A percentile compares a stretch with the other conserved stretches of the same genome.
Evolutionary conservation across 2,329 filamentous ascomycete genomes (phyloP).

Genomic region (Penicillium crustosum): DNA sequence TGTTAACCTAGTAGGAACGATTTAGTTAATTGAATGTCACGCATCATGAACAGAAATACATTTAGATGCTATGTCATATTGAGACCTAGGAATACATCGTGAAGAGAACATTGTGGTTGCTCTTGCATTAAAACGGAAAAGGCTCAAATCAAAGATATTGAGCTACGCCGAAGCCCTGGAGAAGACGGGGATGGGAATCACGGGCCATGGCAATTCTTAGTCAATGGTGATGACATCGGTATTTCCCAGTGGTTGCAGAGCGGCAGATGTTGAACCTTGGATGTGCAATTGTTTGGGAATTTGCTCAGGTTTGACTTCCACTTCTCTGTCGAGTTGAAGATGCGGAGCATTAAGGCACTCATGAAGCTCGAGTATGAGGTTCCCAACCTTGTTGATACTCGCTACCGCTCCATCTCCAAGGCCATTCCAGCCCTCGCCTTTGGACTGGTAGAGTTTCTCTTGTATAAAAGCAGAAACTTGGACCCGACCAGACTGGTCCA

Average conservation of each 20-base stretch:
- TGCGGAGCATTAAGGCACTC: slow-evolving; percentile 27
- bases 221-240: slow-evolving; percentile 42
- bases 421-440: slow-evolving; percentile 43
- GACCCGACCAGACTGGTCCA: slow-evolving; percentile 18
- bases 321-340: slow-evolving; percentile 13
- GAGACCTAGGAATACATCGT: slow-evolving; percentile 24
- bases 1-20: slow-evolving; percentile 43
- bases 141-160: not conserved
- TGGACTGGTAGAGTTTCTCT: slow-evolving; percentile 37
- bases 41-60: slow-evolving; percentile 8
- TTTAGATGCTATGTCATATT: slow-evolving; percentile 14
- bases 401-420: slow-evolving; percentile 41
- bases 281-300: not conserved
- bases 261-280: not conserved
- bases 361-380: slow-evolving; percentile 36
- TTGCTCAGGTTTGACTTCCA: slow-evolving; percentile 9
- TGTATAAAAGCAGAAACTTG: slow-evolving; percentile 27
- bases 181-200: not conserved
- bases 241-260: slow-evolving; percentile 14
- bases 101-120: slow-evolving; percentile 11
- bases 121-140: slow-evolving; percentile 5
- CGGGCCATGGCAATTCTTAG: slow-evolving; percentile 14
- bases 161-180: not conserved
- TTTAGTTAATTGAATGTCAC: slow-evolving; percentile 2
- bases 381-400: slow-evolving; percentile 32